Evolutionary conservation across 2,329 filamentous ascomycete species (phyloP), one percentile per base, ranked within the genome.

Genomic region (Beauveria rudraprayagi): DNA sequence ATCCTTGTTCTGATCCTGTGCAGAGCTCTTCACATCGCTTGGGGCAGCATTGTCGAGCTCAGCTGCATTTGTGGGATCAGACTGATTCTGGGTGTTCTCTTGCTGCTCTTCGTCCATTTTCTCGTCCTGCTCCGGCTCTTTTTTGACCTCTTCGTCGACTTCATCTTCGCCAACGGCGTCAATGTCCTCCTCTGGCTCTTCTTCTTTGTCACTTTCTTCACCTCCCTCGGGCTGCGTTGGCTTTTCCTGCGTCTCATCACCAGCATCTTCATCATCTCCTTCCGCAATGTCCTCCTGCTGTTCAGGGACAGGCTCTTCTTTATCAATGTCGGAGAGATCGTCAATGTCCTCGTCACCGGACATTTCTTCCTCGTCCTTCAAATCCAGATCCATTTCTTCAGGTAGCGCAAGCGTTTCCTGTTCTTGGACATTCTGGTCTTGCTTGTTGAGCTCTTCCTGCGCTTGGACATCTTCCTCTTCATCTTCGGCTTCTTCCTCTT

Each of bases 351-450:
- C 83, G 43, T 80, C 80, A 16, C 80, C 82, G 14, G 78, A 79
- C 5, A 83, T 82, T 19, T 81, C 79, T 30, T 83, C 78, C 37
- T 84, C 82, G 30, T 90, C 88, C 65, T 93, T 88, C 60, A 94
- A 81, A 65, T 92, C 85, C 71, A 97, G 82, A 61, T 95, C 87
- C 80, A 97, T 88, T 65, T 96, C 91, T 47, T 96, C 92, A 0
- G 92, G 92, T 24, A 96, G 78, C 51, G 92, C 91, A 63, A 96
- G 78, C 2, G 88, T 86, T 63, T 96, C 87, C 67, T 91, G 87
- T 70, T 96, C 88, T 66, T 93, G 84, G 2, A 90, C 84, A 67
- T 93, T 88, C 56, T 91, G 88, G 63, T 92, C 84, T 67, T 87
- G 84, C 52, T 77, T 77, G 65, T 84, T 84, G 52, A 81, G 71